These are phyloP conservation scores for Durusdinium trenchii DNA, from an alignment of 73 alveolate species.

Conservation along the genomic window DNA sequence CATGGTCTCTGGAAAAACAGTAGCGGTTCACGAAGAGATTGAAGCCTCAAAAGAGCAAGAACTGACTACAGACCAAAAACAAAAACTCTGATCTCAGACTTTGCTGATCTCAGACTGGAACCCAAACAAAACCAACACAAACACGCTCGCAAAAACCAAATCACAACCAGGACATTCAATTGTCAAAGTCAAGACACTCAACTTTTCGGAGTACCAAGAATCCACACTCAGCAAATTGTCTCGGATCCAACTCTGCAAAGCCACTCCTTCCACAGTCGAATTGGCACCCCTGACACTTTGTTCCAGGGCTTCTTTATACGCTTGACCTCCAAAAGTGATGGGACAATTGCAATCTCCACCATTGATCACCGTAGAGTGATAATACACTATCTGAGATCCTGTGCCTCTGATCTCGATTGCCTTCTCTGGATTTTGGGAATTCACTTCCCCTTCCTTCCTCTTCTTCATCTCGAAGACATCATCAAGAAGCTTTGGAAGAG, in stretches of 20 bases:
- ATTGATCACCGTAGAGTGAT: neutral
- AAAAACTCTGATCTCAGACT: too few species aligned
- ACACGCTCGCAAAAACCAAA: neutral
- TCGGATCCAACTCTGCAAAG: neutral
- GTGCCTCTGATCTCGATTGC: neutral
- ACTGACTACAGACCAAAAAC: neutral
- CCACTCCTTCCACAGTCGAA: too few species aligned
- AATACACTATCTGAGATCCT: neutral
- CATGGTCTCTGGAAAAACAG: slow-evolving; percentile 16
- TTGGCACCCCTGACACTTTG: neutral
- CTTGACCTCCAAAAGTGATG: slow-evolving; percentile 6
- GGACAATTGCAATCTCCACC: too few species aligned
- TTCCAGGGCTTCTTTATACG: slow-evolving; percentile 2
- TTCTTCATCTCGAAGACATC: too few species aligned
- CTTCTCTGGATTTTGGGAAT: neutral
- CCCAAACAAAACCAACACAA: too few species aligned
- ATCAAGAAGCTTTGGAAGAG: neutral
- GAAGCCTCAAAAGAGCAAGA: neutral
- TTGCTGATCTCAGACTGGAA: too few species aligned
- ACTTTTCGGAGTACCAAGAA: neutral
- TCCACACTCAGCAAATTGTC: neutral
- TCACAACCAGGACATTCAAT: neutral
- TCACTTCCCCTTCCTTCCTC: slow-evolving; percentile 2
- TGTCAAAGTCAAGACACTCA: neutral
- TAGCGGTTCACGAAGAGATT: slow-evolving; percentile 34